Evolutionary conservation across 2,329 filamentous ascomycete species (phyloP), one percentile per base, ranked within the genome.

Genomic region (Teratosphaeria nubilosa): DNA sequence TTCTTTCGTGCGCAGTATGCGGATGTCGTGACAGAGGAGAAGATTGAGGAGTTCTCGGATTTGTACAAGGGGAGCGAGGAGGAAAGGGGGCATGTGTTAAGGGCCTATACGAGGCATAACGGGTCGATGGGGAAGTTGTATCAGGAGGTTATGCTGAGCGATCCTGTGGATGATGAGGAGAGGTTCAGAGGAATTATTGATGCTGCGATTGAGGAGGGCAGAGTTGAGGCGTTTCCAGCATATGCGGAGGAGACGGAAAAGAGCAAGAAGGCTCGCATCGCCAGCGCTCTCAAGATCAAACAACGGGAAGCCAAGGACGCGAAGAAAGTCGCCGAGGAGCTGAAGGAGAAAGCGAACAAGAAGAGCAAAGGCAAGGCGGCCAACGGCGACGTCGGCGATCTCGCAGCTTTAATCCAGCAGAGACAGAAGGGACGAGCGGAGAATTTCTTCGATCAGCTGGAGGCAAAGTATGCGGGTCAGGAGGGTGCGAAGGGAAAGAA

Each of bases 1-100:
- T 99, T 91, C 77, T 99, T 95, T 78, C 84, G 86, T 57, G 85
- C 87, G 63, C 91, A 96, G 67, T 96, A 86, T 72, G 83, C 82
- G 54, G 86, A 91, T 58, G 80, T 90, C 27, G 80, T 99, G 55
- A 91, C 84, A 20, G 76, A 80, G 2, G 85, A 89, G 60, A 83
- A 84, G 3, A 92, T 99, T 64, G 80, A 86, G 57, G 82, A 85
- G 57, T 89, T 97, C 68, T 83, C 88, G 59, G 76, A 79, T 31
- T 80, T 86, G 63, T 99, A 97, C 78, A 91, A 92, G 75, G 83
- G 84, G 20, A 91, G 90, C 0, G 87, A 90, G 2, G 90, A 97
- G 73, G 94, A 99, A 77, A 83, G 81, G 65, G 79, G 81, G 53
- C 91, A 95, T 69, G 66, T 99, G 1, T 77, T 99, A 4, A 76